Evolutionary conservation across 1,284 basidiomycete species (phyloP).

Genomic region (Ceratobasidium sp.): DNA sequence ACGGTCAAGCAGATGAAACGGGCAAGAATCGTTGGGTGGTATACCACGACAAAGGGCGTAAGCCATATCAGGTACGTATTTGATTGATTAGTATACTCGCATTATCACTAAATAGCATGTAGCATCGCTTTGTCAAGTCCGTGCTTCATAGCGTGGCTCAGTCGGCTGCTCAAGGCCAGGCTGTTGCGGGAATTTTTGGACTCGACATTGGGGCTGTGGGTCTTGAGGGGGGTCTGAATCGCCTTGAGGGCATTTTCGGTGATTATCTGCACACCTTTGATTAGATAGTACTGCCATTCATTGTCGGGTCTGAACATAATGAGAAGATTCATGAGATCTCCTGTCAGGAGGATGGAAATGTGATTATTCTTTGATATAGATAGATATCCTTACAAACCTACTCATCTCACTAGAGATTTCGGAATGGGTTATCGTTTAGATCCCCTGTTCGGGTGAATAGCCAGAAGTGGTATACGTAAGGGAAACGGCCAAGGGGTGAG

Average conservation of each 20-base stretch:
- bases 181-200: not conserved
- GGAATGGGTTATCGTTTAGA: no score
- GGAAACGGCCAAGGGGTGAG: no score
- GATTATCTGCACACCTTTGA: not conserved
- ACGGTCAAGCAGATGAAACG: conserved; percentile 1
- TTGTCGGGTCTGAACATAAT: not conserved
- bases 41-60: conserved; percentile 4
- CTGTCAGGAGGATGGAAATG: not conserved
- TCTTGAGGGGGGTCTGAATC: not conserved
- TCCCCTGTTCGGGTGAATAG: no score
- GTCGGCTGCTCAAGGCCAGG: not conserved
- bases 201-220: not conserved
- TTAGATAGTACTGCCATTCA: not conserved
- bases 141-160: not conserved
- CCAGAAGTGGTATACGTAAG: no score
- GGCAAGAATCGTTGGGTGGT: conserved; percentile 19
- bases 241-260: not conserved
- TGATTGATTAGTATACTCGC: not conserved
- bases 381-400: no score
- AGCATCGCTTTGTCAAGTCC: not conserved
- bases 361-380: no score
- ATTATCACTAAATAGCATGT: not conserved
- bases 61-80: conserved; percentile 10
- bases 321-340: not conserved
- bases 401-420: no score